phyloP scores from a whole-genome alignment of 1,284 basidiomycete species.

The Sphaerobolus stellatus region DNA sequence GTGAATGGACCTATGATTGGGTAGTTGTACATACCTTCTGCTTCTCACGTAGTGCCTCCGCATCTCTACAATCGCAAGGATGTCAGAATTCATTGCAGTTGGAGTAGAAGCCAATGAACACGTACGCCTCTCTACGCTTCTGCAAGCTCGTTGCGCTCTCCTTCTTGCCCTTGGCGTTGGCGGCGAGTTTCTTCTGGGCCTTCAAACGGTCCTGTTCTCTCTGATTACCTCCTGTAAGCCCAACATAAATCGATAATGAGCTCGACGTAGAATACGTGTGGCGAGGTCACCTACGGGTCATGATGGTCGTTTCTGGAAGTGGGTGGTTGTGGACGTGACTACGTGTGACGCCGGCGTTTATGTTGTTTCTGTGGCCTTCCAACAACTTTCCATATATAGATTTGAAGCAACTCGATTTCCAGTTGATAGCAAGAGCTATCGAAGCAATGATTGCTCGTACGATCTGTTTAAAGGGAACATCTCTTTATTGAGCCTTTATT shows the following conservation, averaged over 20 bases:
- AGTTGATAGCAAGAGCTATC: no score
- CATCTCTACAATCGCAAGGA: conserved; percentile 51
- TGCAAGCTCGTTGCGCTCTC: conserved; percentile 61
- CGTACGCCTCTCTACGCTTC: conserved; percentile 74
- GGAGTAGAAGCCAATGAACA: conserved; percentile 19
- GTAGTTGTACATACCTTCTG: conserved; percentile 54
- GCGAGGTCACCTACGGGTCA: conserved; percentile 8
- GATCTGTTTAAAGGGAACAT: no score
- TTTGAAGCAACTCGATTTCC: no score
- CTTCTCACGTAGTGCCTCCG: conserved; percentile 69
- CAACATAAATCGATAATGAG: not conserved
- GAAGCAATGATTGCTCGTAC: no score
- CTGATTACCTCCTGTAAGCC: conserved; percentile 70
- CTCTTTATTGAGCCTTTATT: no score
- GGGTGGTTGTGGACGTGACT: not conserved
- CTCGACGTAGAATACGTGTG: no score
- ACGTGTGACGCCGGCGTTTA: not conserved
- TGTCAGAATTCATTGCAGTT: not conserved
- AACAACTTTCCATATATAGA: no score
- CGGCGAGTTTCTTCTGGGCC: conserved; percentile 68
- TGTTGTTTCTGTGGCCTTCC: no score
- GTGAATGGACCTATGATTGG: conserved; percentile 2
- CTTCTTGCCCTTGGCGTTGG: conserved; percentile 59
- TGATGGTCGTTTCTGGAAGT: conserved; percentile 1
- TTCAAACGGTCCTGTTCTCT: conserved; percentile 70